phyloP scores from a whole-genome alignment of 805 yeast genomes.

The Metschnikowia picachoensis region DNA sequence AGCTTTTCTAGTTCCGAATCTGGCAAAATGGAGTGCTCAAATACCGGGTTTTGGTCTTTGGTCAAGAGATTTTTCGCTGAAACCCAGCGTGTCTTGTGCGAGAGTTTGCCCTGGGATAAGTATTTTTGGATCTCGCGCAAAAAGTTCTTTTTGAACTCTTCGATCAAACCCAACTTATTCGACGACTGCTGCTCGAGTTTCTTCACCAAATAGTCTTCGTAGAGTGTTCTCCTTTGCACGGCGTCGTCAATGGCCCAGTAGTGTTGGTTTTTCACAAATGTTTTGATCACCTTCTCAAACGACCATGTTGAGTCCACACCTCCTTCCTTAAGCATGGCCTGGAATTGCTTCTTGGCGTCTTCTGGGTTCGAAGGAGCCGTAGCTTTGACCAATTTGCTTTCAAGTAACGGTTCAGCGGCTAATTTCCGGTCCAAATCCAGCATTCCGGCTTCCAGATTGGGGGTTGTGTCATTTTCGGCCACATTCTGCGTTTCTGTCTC shows the following conservation, averaged over 20 bases:
- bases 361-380: conserved; percentile 20
- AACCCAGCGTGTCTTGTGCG: conserved; percentile 61
- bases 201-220: conserved; percentile 55
- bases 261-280: conserved; percentile 52
- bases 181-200: conserved; percentile 46
- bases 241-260: conserved; percentile 71
- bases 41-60: conserved; percentile 61
- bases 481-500: not conserved
- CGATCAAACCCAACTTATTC: conserved; percentile 50
- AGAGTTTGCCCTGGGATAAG: conserved; percentile 33
- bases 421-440: conserved; percentile 21
- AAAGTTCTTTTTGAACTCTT: conserved; percentile 55
- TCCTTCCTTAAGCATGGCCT: conserved; percentile 48
- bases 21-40: conserved; percentile 54
- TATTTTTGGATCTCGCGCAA: conserved; percentile 40
- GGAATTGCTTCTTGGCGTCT: conserved; percentile 45
- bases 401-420: conserved; percentile 19
- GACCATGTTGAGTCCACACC: conserved; percentile 74
- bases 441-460: not conserved
- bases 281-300: conserved; percentile 59
- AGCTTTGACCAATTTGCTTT: conserved; percentile 24
- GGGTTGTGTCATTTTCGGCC: not conserved
- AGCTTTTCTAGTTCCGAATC: conserved; percentile 54
- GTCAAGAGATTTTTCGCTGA: conserved; percentile 47
- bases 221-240: conserved; percentile 51